phyloP scores from a whole-genome alignment of 192 early-diverging fungal species.

The Jimgerdemannia flammicorona region DNA sequence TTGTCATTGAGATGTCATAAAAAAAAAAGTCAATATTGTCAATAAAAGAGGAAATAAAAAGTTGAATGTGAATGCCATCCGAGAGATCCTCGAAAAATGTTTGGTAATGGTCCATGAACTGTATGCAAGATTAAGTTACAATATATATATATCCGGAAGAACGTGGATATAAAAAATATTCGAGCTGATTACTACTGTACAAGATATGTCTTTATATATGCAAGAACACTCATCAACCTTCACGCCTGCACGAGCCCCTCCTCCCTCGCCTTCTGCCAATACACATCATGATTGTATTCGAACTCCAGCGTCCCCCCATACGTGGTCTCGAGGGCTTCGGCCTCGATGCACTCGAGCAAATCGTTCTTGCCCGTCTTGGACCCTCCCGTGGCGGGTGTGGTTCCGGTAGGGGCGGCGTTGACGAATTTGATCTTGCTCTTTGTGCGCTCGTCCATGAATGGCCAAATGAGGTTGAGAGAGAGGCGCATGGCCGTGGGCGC shows the following conservation, averaged over 20 bases:
- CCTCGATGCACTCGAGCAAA: conserved; percentile 1
- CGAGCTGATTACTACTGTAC: no score
- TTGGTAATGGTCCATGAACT: no score
- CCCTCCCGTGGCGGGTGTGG: no score
- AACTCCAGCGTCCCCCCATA: conserved; percentile 2
- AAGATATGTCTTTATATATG: no score
- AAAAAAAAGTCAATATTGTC: no score
- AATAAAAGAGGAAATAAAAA: no score
- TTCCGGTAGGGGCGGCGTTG: background rate
- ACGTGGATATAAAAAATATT: no score
- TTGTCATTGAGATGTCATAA: no score
- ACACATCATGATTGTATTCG: background rate
- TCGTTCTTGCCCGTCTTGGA: background rate
- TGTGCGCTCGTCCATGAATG: conserved; percentile 3
- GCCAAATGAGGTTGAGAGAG: background rate
- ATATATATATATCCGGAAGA: no score
- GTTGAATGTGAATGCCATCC: no score
- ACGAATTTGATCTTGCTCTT: background rate
- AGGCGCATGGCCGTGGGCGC: background rate
- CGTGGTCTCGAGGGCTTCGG: background rate
- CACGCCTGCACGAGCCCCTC: background rate
- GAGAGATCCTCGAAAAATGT: no score
- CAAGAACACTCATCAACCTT: background rate
- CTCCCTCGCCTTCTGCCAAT: background rate
- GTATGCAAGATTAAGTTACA: no score